Base-by-base conservation (phyloP, 805 yeast species). In the Cyberlindnera samutprakarnensis region DNA sequence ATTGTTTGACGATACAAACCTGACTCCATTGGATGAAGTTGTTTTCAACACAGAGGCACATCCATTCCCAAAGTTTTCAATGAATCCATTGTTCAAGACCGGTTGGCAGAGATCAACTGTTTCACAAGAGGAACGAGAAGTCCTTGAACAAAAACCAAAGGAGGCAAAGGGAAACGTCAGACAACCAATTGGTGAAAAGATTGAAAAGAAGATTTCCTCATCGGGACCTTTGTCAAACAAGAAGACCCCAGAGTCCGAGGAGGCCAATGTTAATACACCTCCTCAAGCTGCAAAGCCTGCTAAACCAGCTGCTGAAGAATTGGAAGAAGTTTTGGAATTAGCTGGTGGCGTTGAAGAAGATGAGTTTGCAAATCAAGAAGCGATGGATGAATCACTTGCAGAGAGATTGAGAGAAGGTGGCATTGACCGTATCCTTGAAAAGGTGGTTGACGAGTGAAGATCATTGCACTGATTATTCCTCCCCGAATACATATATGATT, bases 21-120 rank as follows among this genome's bases (percentile, higher is more conserved):
- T 74, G 34, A 58, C 82, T 41, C 86, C 88, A 19, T 61, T 87
- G 44, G 72, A 72, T 28, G 59, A 76, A 36, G 70, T 77, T 33
- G 86, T 88, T 6, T 85, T 84, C 65, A 88, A 85, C 59, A 86
- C 96, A 2, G 96, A 87, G 52, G 96, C 94, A 0, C 96, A 87
- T 54, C 92, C 95, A 23, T 73, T 87, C 57, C 96, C 96, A n/a
- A 67, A 62, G 24, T 72, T 85, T 37, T 70, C 68, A 17, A 56
- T 67, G 62, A 62, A 58, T 17, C 63, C 70, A 8, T 44, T 53
- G 34, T 74, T 78, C 49, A 62, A 61, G 28, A 78, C 86, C 4
- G 83, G 82, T 1, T 79, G 85, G 84, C 46, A 48, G 24, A 66
- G 78, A 40, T 28, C 36, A 10, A 30, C 23, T 22, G 23, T 11